Evolutionary conservation across 441 rosid genomes (phyloP), one percentile per base, ranked within the genome.

Genomic region (Heliophila coronopifolia): DNA sequence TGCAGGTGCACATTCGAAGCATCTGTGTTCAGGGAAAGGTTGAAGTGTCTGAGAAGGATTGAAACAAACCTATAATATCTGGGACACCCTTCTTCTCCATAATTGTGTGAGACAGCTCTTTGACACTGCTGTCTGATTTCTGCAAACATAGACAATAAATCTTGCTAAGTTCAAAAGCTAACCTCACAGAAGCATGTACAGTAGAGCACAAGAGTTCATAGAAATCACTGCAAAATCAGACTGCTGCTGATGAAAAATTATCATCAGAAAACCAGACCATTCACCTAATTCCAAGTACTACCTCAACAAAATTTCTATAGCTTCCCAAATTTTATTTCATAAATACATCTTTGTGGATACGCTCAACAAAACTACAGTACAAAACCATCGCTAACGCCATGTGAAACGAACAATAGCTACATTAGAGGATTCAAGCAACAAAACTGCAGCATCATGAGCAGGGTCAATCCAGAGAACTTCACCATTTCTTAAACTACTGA

Each of bases 11-110:
- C 45, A 39, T 9, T 34, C 0, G 9, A 53, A 36, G 17, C 22
- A 18, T 7, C 2, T 34, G 34, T 26, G 15, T 13, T 15, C 10
- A 23, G 32, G 11, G n/a, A 50, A 35, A 35, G 23, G 10, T 39
- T 40, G 43, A 32, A 26, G 36, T 5, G 14, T 24, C 7, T 12
- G 19, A 23, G 9, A 50, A 23, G 9, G 47, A 22, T 54, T 13
- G 3, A 45, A 16, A 50, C 6, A 34, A 59, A 85, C 97, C 93
- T 52, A 91, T 77, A 15, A 91, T 87, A 65, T 91, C 96, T 2
- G 96, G 98, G 54, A 79, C 73, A 14, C 84, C 81, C 54, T 83
- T 84, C 73, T 87, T 87, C 53, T 91, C 98, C 75, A 75, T 27
- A 23, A 91, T 74, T 34, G 51, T 53, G 7, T 77, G 84, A 0